Evolutionary conservation across 202 grass and related monocot species (phyloP).

Genomic region (Musa balbisiana): DNA sequence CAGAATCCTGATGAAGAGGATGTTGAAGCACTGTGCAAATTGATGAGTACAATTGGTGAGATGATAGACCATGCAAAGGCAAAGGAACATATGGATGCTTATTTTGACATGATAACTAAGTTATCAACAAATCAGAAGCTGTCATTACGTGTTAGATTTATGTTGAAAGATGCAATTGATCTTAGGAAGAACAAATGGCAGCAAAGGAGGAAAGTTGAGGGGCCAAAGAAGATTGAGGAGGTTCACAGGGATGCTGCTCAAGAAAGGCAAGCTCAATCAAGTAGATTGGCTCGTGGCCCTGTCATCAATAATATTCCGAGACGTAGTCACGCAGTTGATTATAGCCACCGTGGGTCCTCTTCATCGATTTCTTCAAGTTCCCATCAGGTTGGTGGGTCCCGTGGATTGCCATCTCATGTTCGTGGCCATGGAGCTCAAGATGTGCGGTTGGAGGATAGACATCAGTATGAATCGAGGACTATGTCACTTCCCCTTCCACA

Average conservation of each 20-base stretch:
- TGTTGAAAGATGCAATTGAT: conserved; percentile 89
- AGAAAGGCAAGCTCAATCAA: conserved; percentile 81
- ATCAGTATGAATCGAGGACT: conserved; percentile 47
- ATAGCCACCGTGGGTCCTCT: conserved; percentile 40
- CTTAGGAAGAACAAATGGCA: conserved; percentile 91
- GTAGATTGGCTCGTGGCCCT: conserved; percentile 65
- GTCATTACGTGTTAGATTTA: conserved; percentile 84
- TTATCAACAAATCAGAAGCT: conserved; percentile 63
- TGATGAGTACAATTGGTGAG: conserved; percentile 97
- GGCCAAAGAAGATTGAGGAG: conserved; percentile 98
- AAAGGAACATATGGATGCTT: conserved; percentile 93
- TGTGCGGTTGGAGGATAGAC: conserved; percentile 55
- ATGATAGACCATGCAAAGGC: conserved; percentile 92
- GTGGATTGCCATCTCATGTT: conserved; percentile 41
- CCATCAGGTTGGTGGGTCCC: conserved; percentile 49
- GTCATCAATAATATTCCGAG: conserved; percentile 43
- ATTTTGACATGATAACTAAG: conserved; percentile 64
- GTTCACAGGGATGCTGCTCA: conserved; percentile 94
- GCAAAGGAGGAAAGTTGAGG: conserved; percentile 91
- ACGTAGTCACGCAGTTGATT: conserved; percentile 52
- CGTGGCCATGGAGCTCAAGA: conserved; percentile 59
- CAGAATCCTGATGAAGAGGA: conserved; percentile 80
- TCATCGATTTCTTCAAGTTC: conserved; percentile 44
- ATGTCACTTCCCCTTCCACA: conserved; percentile 63
- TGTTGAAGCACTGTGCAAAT: conserved; percentile 90